Evolutionary conservation across 441 rosid species (phyloP), one percentile per base, ranked within the genome.

Genomic region (Pelargonium cotyledonis): DNA sequence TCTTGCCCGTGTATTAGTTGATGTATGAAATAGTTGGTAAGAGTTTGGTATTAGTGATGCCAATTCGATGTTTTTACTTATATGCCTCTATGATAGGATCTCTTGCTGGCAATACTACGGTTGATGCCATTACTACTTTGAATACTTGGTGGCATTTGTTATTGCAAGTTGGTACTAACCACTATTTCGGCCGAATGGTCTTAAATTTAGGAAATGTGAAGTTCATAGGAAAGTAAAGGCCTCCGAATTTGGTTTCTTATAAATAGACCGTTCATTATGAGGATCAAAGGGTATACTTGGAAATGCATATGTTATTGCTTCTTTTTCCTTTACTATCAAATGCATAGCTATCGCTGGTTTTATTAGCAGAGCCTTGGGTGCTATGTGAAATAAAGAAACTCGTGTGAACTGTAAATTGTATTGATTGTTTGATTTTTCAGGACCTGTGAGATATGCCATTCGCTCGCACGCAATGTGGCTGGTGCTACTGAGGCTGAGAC

Each of bases 371-470:
- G 14, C 43, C 18, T 29, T n/a, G 10, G 19, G 26, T 53, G 43
- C 44, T n/a, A 53, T 51, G 63, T 29, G 14, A 65, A 53, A 21
- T n/a, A 9, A 53, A 23, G 15, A 53, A 5, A 61, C 64, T 43
- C 44, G 67, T 21, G 19, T 16, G 11, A 70, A 6, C 49, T 46
- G 55, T 16, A 51, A 58, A 41, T 6, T 68, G 65, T 12, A 40
- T 70, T 29, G 21, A 11, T 26, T 16, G 21, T 29, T 15, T 51
- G 46, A 31, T 67, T 7, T 72, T 58, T 18, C 78, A 95, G 97
- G 92, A 83, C 83, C 16, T 95, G 94, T 63, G 94, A 88, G 84
- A 86, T 88, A 53, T 88, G 94, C 66, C 82, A 86, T 46, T 79
- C 91, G 35, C 51, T 86, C 9, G 89, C 89, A 2, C 74, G 74